These are phyloP conservation scores for Kuraishia cidri DNA, from an alignment of 805 yeast genomes.

Conservation along the genomic window DNA sequence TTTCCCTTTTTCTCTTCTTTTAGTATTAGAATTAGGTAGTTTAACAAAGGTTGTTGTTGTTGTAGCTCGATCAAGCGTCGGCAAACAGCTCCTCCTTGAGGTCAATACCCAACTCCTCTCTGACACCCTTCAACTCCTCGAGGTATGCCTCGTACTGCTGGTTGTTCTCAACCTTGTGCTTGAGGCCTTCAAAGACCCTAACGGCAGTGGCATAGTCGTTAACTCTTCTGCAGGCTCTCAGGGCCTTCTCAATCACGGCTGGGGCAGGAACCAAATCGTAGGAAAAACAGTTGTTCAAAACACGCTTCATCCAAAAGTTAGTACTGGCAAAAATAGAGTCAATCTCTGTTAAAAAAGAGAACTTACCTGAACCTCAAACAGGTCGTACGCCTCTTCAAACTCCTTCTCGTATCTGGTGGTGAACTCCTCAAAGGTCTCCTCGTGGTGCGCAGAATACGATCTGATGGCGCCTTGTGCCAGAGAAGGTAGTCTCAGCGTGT, in stretches of 20 bases:
- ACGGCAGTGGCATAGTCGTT: slow-evolving; percentile 98
- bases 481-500: no score
- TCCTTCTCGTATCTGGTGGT: slow-evolving; percentile 87
- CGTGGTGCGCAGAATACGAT: slow-evolving; percentile 78
- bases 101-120: slow-evolving; percentile 89
- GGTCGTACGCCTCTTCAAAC: slow-evolving; percentile 87
- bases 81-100: slow-evolving; percentile 83
- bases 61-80: no score
- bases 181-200: slow-evolving; percentile 95
- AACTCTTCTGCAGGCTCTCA: slow-evolving; percentile 97
- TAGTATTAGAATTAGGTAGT: no score
- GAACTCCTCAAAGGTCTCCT: slow-evolving; percentile 93
- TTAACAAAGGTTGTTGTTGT: no score
- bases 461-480: no score
- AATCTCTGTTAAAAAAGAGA: not conserved
- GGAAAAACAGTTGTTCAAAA: slow-evolving; percentile 94
- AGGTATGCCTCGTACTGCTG: slow-evolving; percentile 94
- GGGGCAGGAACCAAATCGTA: slow-evolving; percentile 99
- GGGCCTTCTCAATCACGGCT: slow-evolving; percentile 87
- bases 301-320: slow-evolving; percentile 49
- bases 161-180: slow-evolving; percentile 90
- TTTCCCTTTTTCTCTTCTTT: no score
- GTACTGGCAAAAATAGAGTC: not conserved
- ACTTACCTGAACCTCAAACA: slow-evolving; percentile 66
- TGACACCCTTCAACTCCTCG: slow-evolving; percentile 85